Percentiles rank a stretch among this genome's conserved stretches.
Conservation (phyloP, 139 green algal species). For the Chlamydomonas incerta region DNA sequence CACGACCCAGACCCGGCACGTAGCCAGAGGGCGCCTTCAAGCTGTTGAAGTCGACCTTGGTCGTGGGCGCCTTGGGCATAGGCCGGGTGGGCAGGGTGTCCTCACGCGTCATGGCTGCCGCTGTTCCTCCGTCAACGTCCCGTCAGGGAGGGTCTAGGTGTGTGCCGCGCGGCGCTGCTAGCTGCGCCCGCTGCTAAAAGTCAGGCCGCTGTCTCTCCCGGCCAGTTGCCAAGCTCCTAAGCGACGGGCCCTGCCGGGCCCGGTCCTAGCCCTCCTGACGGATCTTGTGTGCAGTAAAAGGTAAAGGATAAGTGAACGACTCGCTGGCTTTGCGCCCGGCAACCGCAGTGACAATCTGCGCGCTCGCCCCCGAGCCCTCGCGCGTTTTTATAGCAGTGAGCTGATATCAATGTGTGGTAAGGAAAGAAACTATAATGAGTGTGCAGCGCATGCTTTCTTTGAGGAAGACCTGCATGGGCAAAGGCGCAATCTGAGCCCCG, state of each 20-base stretch:
- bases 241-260: background rate
- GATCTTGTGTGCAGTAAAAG: no score
- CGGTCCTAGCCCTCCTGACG: background rate
- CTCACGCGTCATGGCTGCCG: slow-evolving; percentile 44
- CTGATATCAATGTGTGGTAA: no score
- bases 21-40: slow-evolving; percentile 88
- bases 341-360: no score
- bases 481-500: no score
- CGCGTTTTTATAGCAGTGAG: no score
- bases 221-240: background rate
- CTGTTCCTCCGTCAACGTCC: background rate
- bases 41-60: slow-evolving; percentile 84
- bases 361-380: no score
- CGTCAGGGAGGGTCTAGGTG: background rate
- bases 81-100: slow-evolving; percentile 45
- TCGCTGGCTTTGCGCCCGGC: no score
- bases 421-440: no score
- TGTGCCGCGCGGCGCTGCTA: background rate
- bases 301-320: no score
- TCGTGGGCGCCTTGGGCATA: slow-evolving; percentile 48
- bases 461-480: no score
- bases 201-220: background rate
- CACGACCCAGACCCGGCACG: slow-evolving; percentile 94
- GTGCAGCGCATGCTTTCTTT: no score
- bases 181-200: background rate